Conservation (phyloP, 2,329 filamentous ascomycete genomes). For the Colletotrichum echinochloae region DNA sequence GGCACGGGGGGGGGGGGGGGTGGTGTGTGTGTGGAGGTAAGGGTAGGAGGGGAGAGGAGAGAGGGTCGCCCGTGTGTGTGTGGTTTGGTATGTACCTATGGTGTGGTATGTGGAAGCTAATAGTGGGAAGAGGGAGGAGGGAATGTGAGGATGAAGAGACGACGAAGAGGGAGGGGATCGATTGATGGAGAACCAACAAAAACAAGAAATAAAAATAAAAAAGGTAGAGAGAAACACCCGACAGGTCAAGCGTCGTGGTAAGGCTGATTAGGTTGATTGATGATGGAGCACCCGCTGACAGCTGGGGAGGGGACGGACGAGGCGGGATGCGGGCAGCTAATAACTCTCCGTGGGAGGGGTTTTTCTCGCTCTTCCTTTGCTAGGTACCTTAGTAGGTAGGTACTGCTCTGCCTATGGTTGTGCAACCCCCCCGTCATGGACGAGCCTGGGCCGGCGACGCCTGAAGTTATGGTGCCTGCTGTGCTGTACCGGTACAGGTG, state of each 20-base stretch:
- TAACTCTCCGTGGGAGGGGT: conserved; percentile 36
- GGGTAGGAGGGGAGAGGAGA: not conserved
- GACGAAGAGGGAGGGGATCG: conserved; percentile 23
- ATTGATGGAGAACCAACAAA: not conserved
- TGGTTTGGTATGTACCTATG: not conserved
- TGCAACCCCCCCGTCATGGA: conserved; percentile 14
- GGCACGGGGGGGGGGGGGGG: not conserved
- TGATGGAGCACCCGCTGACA: conserved; percentile 35
- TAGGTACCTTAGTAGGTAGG: too few species aligned
- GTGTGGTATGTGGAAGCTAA: conserved; percentile 11
- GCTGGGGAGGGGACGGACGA: conserved; percentile 34
- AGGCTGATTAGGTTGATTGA: conserved; percentile 38
- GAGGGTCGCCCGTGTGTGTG: not conserved
- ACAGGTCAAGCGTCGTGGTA: conserved; percentile 34
- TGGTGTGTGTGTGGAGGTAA: not conserved
- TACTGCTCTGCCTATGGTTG: not conserved
- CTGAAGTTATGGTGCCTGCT: too few species aligned
- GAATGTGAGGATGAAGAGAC: conserved; percentile 5
- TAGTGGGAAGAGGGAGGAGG: conserved; percentile 26
- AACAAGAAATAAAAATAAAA: not conserved
- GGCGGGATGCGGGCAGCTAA: conserved; percentile 39
- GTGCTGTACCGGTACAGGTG: not conserved
- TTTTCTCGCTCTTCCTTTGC: not conserved
- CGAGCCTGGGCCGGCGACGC: not conserved
- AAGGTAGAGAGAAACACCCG: conserved; percentile 13